phyloP scores from a whole-genome alignment of 768 basidiomycete genomes.

The Calvatia gigantea region DNA sequence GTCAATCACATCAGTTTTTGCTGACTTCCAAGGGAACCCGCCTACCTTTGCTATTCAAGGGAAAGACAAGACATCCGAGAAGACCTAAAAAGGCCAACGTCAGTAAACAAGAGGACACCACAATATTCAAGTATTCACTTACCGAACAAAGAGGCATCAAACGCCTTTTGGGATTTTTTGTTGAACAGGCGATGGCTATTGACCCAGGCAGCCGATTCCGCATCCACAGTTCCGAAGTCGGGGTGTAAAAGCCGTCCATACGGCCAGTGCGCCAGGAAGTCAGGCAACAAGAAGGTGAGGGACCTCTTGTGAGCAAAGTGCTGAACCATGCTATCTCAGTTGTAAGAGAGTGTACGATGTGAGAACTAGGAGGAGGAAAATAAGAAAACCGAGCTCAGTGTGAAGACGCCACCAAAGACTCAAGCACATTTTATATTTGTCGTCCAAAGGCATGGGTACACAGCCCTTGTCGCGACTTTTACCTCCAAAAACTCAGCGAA shows the following conservation, averaged over 20 bases:
- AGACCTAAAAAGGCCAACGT: constrained; percentile 10
- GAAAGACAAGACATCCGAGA: constrained; percentile 8
- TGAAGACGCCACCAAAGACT: no score
- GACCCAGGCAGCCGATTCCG: constrained; percentile 22
- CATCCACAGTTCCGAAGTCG: constrained; percentile 17
- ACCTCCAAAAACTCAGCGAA: no score
- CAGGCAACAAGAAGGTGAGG: constrained; percentile 3
- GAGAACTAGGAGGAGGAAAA: no score
- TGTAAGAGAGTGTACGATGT: no score
- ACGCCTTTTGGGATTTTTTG: constrained; percentile 20
- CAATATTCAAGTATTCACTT: not conserved
- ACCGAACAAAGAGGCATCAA: constrained; percentile 23
- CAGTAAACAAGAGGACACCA: not conserved
- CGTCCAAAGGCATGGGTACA: no score
- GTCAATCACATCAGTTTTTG: not conserved
- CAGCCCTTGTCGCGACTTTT: no score
- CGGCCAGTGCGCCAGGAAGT: constrained; percentile 9
- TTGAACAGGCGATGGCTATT: constrained; percentile 21
- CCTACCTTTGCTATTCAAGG: not conserved
- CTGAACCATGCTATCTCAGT: constrained; percentile 3
- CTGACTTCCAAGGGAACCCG: not conserved
- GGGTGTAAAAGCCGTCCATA: constrained; percentile 10
- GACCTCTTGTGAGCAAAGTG: not conserved
- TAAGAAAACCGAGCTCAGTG: no score
- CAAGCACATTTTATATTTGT: no score